These are phyloP conservation scores for Hygrophorus russula DNA, from an alignment of 768 basidiomycete genomes.

Conservation along the genomic window DNA sequence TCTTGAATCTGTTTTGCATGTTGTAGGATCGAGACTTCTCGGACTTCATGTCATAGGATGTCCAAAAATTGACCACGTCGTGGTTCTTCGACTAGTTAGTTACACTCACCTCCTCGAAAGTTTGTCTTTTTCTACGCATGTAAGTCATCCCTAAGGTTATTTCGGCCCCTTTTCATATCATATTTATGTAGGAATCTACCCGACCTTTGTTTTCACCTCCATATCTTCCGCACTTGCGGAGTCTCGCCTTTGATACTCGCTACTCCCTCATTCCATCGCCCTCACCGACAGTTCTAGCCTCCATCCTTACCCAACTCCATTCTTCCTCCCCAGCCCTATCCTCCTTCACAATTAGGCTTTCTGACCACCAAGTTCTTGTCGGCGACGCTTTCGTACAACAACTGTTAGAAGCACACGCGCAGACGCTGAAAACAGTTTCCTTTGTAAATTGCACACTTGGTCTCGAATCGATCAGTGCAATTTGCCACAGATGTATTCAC, in stretches of 20 bases:
- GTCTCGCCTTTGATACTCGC: slow-evolving; percentile 45
- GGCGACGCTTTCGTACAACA: slow-evolving; percentile 28
- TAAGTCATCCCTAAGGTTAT: slow-evolving; percentile 19
- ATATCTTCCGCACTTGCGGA: slow-evolving; percentile 29
- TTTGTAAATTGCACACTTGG: slow-evolving; percentile 36
- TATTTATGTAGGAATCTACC: slow-evolving; percentile 23
- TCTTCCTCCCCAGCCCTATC: slow-evolving; percentile 19
- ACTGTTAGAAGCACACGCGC: slow-evolving; percentile 28
- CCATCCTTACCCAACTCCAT: slow-evolving; percentile 22
- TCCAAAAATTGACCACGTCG: slow-evolving; percentile 39
- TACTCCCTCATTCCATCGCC: slow-evolving; percentile 19
- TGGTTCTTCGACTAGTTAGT: slow-evolving; percentile 31
- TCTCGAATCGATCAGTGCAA: slow-evolving; percentile 24
- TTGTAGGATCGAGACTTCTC: slow-evolving; percentile 36
- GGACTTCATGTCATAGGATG: slow-evolving; percentile 56
- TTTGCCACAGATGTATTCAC: slow-evolving; percentile 30
- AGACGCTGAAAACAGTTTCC: slow-evolving; percentile 30
- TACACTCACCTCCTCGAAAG: slow-evolving; percentile 47
- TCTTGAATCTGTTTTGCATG: slow-evolving; percentile 32
- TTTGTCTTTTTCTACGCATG: slow-evolving; percentile 50
- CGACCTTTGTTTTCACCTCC: slow-evolving; percentile 19
- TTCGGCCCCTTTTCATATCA: slow-evolving; percentile 4
- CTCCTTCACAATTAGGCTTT: slow-evolving; percentile 33
- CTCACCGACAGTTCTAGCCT: slow-evolving; percentile 16
- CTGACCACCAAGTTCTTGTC: slow-evolving; percentile 29